Base-by-base conservation (phyloP, 768 basidiomycete species). In the Rhizopogon salebrosus region DNA sequence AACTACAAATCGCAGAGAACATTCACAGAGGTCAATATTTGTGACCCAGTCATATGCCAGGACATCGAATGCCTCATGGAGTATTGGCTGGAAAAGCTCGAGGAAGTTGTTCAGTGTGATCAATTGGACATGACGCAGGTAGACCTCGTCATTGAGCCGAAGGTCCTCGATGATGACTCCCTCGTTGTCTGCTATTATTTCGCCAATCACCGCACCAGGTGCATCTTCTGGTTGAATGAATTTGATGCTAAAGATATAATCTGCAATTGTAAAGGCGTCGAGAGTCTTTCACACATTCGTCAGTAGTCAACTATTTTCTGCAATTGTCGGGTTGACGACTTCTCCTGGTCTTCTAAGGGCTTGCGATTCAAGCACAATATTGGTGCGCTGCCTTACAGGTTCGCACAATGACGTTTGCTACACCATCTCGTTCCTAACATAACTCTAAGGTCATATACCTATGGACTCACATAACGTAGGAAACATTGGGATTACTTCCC, bases 21-120 rank as follows among this genome's bases (percentile, higher is more conserved):
- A 0, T 78, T 77, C 36, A 83, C 83, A 0, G 83, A 86, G 57
- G 75, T 74, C 24, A 63, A 84, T 54, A 66, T 85, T 11, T 75
- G 71, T 34, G 70, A 84, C 20, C 13, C 41, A 0, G 60, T 57
- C 0, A 62, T 73, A 5, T 56, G 62, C 6, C 23, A 41, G 0
- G 71, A 75, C 24, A 65, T 82, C 4, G 65, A 67, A 6, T 57
- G 61, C 6, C 77, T 73, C 41, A 68, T 62, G 29, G 10, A 6
- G 0, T 59, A 45, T 37, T 49, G 71, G 37, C 48, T 61, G n/a
- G 41, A 49, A 6, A 49, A 52, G 43, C 35, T 77, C 26, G 29
- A 18, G 0, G 60, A 65, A 46, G 52, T 63, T n/a, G 26, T 41
- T 27, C 13, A 38, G 0, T 27, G 11, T 4, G 29, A 27, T 27